A percentile compares a stretch with the other conserved stretches of the same genome.
Conservation (phyloP, 2,329 filamentous ascomycete species). For the Fusarium subglutinans region DNA sequence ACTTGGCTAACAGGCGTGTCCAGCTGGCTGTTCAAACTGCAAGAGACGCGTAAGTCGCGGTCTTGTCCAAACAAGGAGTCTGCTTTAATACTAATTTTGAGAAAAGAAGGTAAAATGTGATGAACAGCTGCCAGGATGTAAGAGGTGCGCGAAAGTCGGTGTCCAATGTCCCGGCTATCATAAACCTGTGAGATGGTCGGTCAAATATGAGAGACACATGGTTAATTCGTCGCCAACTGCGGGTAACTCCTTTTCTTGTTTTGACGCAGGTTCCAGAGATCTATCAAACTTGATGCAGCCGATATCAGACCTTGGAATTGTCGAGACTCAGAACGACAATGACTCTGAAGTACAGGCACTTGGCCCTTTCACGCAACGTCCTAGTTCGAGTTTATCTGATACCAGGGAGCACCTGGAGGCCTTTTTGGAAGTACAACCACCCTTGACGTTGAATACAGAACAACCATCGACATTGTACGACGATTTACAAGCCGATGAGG, state of each 20-base stretch:
- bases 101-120: conserved; percentile 30
- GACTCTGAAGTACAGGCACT: neutral
- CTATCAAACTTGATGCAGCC: neutral
- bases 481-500: neutral
- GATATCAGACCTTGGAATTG: neutral
- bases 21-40: conserved; percentile 21
- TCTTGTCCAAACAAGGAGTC: neutral
- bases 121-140: conserved; percentile 17
- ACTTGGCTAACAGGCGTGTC: neutral
- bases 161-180: conserved; percentile 24
- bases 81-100: neutral
- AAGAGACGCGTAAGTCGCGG: conserved; percentile 15
- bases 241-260: neutral
- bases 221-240: neutral
- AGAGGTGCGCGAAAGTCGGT: conserved; percentile 14
- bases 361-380: neutral
- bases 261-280: neutral
- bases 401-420: neutral
- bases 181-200: conserved; percentile 25
- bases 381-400: neutral
- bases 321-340: neutral
- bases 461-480: neutral
- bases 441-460: neutral
- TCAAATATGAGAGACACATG: conserved; percentile 15
- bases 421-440: neutral